These are phyloP conservation scores for Colletotrichum godetiae DNA, from an alignment of 2,329 filamentous ascomycete species.

Conservation along the genomic window DNA sequence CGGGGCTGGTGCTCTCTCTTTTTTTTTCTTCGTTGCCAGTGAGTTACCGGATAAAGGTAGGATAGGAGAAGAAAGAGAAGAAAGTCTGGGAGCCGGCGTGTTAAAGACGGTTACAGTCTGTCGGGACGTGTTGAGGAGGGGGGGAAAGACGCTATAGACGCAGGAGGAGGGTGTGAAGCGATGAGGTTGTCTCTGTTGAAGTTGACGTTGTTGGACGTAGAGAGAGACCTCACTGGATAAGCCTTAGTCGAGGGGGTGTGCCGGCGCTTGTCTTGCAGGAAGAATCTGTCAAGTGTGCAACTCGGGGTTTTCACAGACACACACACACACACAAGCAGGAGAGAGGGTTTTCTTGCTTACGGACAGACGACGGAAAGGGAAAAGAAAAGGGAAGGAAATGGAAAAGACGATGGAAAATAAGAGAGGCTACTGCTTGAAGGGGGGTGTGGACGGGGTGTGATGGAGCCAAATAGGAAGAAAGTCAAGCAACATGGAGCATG, in stretches of 20 bases:
- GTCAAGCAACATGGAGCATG: constrained; percentile 49
- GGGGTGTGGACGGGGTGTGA: constrained; percentile 46
- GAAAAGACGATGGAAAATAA: constrained; percentile 38
- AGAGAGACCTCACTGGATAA: constrained; percentile 34
- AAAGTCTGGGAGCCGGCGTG: constrained; percentile 27
- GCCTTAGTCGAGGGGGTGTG: constrained; percentile 36
- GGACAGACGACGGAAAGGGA: constrained; percentile 31
- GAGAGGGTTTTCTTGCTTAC: constrained; percentile 8
- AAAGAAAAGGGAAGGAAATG: constrained; percentile 36
- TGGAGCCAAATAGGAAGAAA: constrained; percentile 49
- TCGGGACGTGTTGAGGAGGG: constrained; percentile 23
- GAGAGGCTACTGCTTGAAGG: constrained; percentile 34
- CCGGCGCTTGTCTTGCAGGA: constrained; percentile 51
- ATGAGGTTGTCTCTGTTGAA: constrained; percentile 28
- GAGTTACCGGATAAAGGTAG: constrained; percentile 23
- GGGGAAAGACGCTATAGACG: constrained; percentile 40
- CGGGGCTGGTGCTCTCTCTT: neutral
- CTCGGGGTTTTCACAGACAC: neutral
- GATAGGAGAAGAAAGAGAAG: constrained; percentile 16
- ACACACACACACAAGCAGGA: neutral
- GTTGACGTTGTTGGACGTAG: constrained; percentile 29
- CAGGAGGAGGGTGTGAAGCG: constrained; percentile 41
- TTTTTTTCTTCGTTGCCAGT: neutral
- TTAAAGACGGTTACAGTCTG: constrained; percentile 34
- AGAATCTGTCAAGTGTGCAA: constrained; percentile 30